Evolutionary conservation across 2,329 filamentous ascomycete genomes (phyloP).

Genomic region (Endocalyx cinctus): DNA sequence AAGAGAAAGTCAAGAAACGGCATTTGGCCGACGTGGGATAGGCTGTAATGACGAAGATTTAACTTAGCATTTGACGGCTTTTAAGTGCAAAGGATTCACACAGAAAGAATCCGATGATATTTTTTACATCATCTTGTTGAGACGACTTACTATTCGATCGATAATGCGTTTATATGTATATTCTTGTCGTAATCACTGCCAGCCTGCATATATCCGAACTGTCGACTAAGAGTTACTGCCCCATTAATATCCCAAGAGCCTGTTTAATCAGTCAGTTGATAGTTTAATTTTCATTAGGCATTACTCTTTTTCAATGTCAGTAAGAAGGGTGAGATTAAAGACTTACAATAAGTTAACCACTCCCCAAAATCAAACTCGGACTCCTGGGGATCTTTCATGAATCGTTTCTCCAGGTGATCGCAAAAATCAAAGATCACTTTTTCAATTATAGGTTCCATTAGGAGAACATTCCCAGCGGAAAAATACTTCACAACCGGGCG

Average conservation of each 20-base stretch:
- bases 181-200: conserved; percentile 33
- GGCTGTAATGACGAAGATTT: conserved; percentile 3
- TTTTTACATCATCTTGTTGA: conserved; percentile 6
- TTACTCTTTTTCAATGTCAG: background rate
- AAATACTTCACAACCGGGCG: conserved; percentile 23
- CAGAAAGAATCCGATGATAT: conserved; percentile 2
- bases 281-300: no score
- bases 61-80: background rate
- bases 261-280: no score
- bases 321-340: background rate
- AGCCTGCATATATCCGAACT: conserved; percentile 36
- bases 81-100: conserved; percentile 1
- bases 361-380: conserved; percentile 21
- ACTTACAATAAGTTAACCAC: conserved; percentile 24
- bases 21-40: conserved; percentile 24
- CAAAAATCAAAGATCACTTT: conserved; percentile 21
- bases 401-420: conserved; percentile 20
- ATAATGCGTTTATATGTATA: conserved; percentile 20
- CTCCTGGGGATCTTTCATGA: conserved; percentile 12
- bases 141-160: conserved; percentile 24
- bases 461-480: conserved; percentile 17
- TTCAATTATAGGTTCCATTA: conserved; percentile 22
- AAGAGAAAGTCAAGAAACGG: conserved; percentile 22
- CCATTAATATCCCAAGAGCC: conserved; percentile 38
- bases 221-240: conserved; percentile 33